Percentiles rank a stretch among this genome's conserved stretches.
Conservation (phyloP, 1,139 yeast species). For the Pichia sp. region DNA sequence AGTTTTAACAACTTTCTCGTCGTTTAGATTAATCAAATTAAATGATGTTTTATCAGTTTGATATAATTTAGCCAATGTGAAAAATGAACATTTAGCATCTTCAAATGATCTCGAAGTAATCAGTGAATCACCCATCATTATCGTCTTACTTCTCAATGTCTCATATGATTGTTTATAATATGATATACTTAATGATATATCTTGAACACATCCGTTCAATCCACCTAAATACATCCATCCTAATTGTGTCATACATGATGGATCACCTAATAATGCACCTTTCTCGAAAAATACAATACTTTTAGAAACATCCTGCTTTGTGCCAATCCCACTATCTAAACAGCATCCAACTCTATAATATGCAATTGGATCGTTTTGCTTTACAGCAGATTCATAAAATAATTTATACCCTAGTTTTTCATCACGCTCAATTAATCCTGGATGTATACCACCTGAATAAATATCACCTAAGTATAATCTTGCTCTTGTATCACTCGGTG, state of each 20-base stretch:
- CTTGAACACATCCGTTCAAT: constrained; percentile 31
- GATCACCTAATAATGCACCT: constrained; percentile 54
- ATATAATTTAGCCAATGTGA: constrained; percentile 30
- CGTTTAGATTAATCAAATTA: constrained; percentile 25
- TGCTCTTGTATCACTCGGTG: constrained; percentile 39
- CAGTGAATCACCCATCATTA: constrained; percentile 28
- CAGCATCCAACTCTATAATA: constrained; percentile 64
- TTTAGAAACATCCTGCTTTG: constrained; percentile 35
- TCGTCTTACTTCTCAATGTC: constrained; percentile 17
- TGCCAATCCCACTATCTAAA: constrained; percentile 61
- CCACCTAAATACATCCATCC: constrained; percentile 60
- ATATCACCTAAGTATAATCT: constrained; percentile 52
- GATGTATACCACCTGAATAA: constrained; percentile 49
- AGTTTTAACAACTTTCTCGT: constrained; percentile 23
- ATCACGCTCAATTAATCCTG: constrained; percentile 45
- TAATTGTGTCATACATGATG: constrained; percentile 60
- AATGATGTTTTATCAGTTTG: constrained; percentile 29
- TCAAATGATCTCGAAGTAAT: constrained; percentile 28
- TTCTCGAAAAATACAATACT: constrained; percentile 48
- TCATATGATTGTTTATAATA: constrained; percentile 55
- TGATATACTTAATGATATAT: constrained; percentile 42
- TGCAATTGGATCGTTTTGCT: constrained; percentile 48
- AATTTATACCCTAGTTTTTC: constrained; percentile 53
- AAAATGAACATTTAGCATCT: constrained; percentile 29
- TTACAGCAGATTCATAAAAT: constrained; percentile 49